These are phyloP conservation scores for Plasmodium ovale DNA, from an alignment of 169 alveolate species.

Conservation along the genomic window DNA sequence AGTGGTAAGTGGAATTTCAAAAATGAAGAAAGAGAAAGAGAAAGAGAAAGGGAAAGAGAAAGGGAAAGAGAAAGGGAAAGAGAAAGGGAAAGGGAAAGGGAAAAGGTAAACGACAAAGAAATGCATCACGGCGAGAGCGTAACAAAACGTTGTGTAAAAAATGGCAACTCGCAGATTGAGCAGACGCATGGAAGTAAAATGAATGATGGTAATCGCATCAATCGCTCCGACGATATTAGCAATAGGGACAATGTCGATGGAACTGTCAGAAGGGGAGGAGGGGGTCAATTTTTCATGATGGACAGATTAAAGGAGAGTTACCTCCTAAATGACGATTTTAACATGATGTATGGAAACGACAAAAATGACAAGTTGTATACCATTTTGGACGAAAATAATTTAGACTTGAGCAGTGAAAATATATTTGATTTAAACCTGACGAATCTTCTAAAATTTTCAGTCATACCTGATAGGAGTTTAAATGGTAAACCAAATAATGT, in stretches of 20 bases:
- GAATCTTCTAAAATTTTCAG: slow-evolving; percentile 20
- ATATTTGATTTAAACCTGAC: slow-evolving; percentile 22
- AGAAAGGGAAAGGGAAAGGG: neutral
- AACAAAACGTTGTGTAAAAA: neutral
- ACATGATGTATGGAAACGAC: slow-evolving; percentile 9
- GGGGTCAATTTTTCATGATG: neutral
- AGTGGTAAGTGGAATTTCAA: slow-evolving; percentile 74
- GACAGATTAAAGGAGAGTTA: slow-evolving; percentile 10
- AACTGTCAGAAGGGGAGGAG: too few relatives aligned
- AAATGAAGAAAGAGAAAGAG: slow-evolving; percentile 34
- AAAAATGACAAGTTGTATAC: slow-evolving; percentile 9
- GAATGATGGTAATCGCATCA: neutral
- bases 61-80: neutral
- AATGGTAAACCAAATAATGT: slow-evolving; percentile 1
- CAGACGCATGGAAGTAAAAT: neutral
- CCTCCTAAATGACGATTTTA: slow-evolving; percentile 7
- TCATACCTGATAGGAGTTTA: neutral
- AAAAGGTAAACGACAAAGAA: slow-evolving; percentile 5
- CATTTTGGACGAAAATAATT: slow-evolving; percentile 2
- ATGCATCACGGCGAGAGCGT: too few relatives aligned
- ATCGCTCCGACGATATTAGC: too few relatives aligned
- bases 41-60: neutral
- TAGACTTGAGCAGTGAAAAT: slow-evolving; percentile 41
- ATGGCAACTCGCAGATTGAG: neutral
- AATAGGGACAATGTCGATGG: too few relatives aligned